Evolutionary conservation across 139 green algal genomes (phyloP).

Genomic region (Haematococcus lacustris): DNA sequence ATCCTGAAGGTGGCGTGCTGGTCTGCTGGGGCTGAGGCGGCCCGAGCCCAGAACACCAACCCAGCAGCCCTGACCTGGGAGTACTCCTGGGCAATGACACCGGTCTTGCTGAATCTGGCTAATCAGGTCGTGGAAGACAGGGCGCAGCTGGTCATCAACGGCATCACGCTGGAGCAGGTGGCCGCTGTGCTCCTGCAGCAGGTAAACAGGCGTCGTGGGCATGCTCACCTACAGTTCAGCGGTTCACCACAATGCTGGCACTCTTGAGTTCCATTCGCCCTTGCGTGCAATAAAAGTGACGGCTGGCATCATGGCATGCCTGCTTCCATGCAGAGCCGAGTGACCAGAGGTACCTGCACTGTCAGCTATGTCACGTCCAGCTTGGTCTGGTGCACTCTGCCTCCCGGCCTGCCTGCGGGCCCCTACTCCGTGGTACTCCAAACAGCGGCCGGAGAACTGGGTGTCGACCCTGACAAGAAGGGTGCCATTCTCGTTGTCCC

Average conservation of each 20-base stretch:
- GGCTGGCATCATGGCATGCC: no score
- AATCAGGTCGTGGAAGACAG: neutral
- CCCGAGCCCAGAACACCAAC: neutral
- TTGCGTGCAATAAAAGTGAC: no score
- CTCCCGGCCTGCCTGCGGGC: neutral
- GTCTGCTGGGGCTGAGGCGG: neutral
- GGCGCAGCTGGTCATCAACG: neutral
- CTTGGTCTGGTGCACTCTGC: slow-evolving; percentile 1
- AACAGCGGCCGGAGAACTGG: neutral
- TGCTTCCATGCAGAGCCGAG: no score
- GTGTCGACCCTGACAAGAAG: slow-evolving; percentile 6
- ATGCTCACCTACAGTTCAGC: no score
- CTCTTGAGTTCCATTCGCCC: no score
- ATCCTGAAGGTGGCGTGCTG: slow-evolving; percentile 9
- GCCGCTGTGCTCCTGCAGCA: neutral
- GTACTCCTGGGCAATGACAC: slow-evolving; percentile 1
- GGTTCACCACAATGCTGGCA: no score
- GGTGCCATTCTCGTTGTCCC: no score
- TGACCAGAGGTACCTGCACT: no score
- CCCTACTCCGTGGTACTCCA: slow-evolving; percentile 6
- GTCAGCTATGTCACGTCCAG: no score
- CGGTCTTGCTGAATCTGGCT: neutral
- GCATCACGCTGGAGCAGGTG: neutral
- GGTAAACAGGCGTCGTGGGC: no score
- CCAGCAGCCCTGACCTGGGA: neutral